Conservation (phyloP, 2,329 filamentous ascomycete species). For the Diaporthe humulicola region DNA sequence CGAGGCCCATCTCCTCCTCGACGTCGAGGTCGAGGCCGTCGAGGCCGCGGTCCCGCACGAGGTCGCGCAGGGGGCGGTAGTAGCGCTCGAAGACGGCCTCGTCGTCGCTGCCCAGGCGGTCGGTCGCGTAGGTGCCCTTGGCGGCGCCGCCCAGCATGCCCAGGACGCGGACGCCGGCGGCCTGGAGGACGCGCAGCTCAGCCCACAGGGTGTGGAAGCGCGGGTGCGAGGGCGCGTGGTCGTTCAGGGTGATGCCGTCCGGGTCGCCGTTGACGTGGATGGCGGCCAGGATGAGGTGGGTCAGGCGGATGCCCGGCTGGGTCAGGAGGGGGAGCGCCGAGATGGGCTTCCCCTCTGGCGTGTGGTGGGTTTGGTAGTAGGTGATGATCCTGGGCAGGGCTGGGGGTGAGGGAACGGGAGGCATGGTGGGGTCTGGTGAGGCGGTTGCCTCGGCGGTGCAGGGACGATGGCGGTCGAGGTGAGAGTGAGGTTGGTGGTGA, state of each 20-base stretch:
- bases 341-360: constrained; percentile 51
- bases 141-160: constrained; percentile 87
- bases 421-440: constrained; percentile 42
- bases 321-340: constrained; percentile 58
- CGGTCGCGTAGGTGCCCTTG: constrained; percentile 71
- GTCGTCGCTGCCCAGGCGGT: constrained; percentile 63
- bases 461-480: background rate
- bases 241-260: constrained; percentile 78
- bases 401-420: constrained; percentile 45
- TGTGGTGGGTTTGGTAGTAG: constrained; percentile 60
- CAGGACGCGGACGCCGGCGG: constrained; percentile 78
- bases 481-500: constrained; percentile 9
- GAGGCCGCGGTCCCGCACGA: constrained; percentile 70
- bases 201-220: constrained; percentile 77
- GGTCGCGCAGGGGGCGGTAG: constrained; percentile 73
- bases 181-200: constrained; percentile 78
- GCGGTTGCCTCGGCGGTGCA: too few species aligned
- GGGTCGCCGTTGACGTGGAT: constrained; percentile 81
- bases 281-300: constrained; percentile 83
- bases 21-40: constrained; percentile 81
- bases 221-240: constrained; percentile 74
- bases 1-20: constrained; percentile 78
- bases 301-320: constrained; percentile 57
- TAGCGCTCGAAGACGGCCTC: constrained; percentile 74
- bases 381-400: constrained; percentile 50